A percentile compares a stretch with the other conserved stretches of the same genome.
Conservation (phyloP, 208 protist species). For the Acanthamoeba culbertsoni region DNA sequence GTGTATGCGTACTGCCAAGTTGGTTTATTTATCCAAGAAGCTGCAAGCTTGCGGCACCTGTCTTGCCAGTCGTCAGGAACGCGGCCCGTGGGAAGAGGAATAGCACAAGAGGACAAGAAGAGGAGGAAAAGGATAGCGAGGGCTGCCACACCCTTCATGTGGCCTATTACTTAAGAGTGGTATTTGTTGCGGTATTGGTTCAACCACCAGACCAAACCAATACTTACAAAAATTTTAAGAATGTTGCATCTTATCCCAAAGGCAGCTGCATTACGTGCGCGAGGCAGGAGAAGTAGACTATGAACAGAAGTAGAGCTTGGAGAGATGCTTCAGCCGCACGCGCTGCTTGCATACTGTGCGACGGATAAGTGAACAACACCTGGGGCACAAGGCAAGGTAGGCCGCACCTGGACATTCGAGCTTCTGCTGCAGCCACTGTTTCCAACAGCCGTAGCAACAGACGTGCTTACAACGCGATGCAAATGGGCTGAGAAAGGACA, state of each 20-base stretch:
- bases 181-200: too few species aligned
- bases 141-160: too few species aligned
- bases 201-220: neutral
- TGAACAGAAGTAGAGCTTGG: conserved; percentile 1
- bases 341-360: conserved; percentile 16
- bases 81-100: neutral
- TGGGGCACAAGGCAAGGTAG: neutral
- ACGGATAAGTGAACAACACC: neutral
- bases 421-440: conserved; percentile 28
- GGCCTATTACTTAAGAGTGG: too few species aligned
- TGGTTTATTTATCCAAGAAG: neutral
- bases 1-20: neutral
- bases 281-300: neutral
- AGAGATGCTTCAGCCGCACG: conserved; percentile 16
- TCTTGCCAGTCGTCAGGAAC: neutral
- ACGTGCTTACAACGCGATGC: neutral
- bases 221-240: neutral
- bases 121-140: neutral
- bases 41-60: neutral
- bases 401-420: conserved; percentile 18
- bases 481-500: neutral
- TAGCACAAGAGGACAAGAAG: neutral
- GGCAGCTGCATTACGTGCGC: neutral
- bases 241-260: too few species aligned
- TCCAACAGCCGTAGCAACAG: conserved; percentile 25